phyloP scores from a whole-genome alignment of 306 rosid genomes.

The Macrotyloma uniflorum region DNA sequence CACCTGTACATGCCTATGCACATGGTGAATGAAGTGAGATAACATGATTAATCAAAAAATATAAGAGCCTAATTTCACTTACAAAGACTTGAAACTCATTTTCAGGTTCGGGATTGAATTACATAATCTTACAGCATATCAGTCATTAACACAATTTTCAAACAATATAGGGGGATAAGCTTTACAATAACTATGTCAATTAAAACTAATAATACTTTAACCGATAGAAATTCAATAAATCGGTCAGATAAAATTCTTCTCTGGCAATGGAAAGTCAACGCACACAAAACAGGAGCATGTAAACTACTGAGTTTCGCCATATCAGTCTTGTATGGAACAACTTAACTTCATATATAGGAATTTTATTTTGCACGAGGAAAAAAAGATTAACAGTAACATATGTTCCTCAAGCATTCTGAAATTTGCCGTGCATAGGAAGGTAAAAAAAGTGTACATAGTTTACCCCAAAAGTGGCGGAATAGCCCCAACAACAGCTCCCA shows the following conservation, averaged over 20 bases:
- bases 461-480: constrained; percentile 99
- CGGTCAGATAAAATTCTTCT: constrained; percentile 1
- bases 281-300: constrained; percentile 14
- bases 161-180: constrained; percentile 7
- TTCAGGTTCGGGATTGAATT: neutral
- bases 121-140: constrained; percentile 3
- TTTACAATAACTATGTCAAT: neutral
- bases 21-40: neutral
- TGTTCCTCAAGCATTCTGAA: constrained; percentile 11
- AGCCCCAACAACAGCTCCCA: constrained; percentile 97
- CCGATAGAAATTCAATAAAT: constrained; percentile 18
- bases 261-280: neutral
- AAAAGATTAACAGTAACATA: constrained; percentile 4
- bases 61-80: neutral
- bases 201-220: neutral
- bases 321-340: neutral
- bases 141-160: neutral
- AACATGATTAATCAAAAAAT: neutral
- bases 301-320: constrained; percentile 2
- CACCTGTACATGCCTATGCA: neutral
- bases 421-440: constrained; percentile 14
- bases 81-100: constrained; percentile 7
- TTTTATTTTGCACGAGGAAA: neutral
- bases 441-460: constrained; percentile 2
- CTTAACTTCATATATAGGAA: constrained; percentile 13